Base-by-base conservation (phyloP, 768 basidiomycete genomes). In the Pisolithus orientalis region DNA sequence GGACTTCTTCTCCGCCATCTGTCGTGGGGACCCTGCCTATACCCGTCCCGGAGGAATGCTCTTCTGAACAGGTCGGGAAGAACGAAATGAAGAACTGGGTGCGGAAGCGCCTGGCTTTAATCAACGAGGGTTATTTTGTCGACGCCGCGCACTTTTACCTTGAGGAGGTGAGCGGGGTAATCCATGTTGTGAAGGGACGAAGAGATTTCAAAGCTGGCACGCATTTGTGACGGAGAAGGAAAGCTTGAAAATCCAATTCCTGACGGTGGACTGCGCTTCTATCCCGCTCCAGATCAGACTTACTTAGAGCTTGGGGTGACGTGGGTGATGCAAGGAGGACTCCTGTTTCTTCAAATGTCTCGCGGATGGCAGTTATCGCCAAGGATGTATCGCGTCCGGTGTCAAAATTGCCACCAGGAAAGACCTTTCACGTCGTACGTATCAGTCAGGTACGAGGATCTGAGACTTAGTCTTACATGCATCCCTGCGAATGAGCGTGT, bases 311-410 rank as follows among this genome's bases (percentile, higher is more conserved):
- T 57, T 51, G 31, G 49, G 51, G 42, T 28, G 53, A 45, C 21
- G 53, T 51, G 0, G 73, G 60, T 11, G 80, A 78, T 10, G 82
- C 83, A 13, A 88, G 64, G 13, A 88, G 65, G 28, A 88, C 65
- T 2, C 86, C 87, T 3, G 85, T 76, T 62, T 90, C 87, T 60
- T 90, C 87, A 53, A 90, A 88, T 0, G 85, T 83, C 67, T 90
- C 86, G 16, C 87, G 75, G 42, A 88, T 82, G 4, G 85, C 87
- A 13, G 85, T 87, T 52, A 83, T 73, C 31, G 65, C 64, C 17
- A 84, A 62, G 9, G 79, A 79, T 6, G 62, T 60, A 57, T 87
- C 86, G 57, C 87, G 84, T 50, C 70, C 67, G 45, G 71, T 56
- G 69, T 87, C 86, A 39, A 72, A 75, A 63, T 86, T 86, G 16